These are phyloP conservation scores for Lactarius indigo DNA, from an alignment of 768 basidiomycete genomes.

Conservation along the genomic window DNA sequence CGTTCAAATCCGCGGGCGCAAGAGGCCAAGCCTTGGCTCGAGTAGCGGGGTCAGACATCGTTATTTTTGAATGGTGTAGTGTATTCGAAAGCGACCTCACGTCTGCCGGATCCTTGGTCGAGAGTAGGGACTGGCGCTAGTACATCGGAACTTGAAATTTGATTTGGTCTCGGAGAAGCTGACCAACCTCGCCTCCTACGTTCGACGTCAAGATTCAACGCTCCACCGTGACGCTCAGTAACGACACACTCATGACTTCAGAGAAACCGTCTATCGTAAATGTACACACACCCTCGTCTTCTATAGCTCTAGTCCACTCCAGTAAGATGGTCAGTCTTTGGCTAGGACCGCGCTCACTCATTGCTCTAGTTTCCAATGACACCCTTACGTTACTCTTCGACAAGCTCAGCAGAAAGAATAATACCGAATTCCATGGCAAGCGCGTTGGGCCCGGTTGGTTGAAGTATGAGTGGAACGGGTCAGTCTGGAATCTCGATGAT, in stretches of 20 bases:
- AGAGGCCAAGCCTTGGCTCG: constrained; percentile 86
- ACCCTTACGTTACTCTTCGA: constrained; percentile 60
- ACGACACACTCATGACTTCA: constrained; percentile 28
- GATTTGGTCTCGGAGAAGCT: neutral
- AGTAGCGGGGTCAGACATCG: constrained; percentile 54
- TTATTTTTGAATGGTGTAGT: constrained; percentile 37
- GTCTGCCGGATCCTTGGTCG: constrained; percentile 82
- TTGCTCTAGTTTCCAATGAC: constrained; percentile 60
- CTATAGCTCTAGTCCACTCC: constrained; percentile 73
- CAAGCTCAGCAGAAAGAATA: constrained; percentile 65
- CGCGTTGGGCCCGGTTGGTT: constrained; percentile 76
- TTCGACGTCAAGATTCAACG: constrained; percentile 1
- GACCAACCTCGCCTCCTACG: neutral
- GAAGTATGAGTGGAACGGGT: constrained; percentile 79
- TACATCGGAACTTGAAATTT: constrained; percentile 10
- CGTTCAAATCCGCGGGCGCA: constrained; percentile 82
- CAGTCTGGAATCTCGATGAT: constrained; percentile 86
- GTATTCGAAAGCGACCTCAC: constrained; percentile 64
- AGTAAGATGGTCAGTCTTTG: constrained; percentile 41
- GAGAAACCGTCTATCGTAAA: constrained; percentile 51
- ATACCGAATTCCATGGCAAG: constrained; percentile 53
- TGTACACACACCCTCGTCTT: constrained; percentile 72
- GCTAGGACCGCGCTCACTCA: neutral
- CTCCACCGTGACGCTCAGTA: neutral
- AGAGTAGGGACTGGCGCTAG: neutral